A percentile compares a stretch with the other conserved stretches of the same genome.
Evolutionary conservation across 768 basidiomycete species (phyloP).

Genomic region (Trametes sanguinea): DNA sequence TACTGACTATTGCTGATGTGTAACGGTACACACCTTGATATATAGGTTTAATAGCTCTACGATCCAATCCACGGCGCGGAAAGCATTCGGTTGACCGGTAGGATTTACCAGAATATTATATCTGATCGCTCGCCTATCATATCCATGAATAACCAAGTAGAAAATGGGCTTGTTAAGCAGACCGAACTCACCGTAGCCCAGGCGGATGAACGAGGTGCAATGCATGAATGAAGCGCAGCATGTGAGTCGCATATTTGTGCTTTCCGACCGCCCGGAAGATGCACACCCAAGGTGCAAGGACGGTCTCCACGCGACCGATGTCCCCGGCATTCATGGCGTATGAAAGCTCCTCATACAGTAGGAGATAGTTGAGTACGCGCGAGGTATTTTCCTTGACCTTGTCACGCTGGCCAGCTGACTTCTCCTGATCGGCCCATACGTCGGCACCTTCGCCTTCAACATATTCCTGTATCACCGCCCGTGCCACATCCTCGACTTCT

Average conservation of each 20-base stretch:
- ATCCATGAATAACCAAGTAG: neutral
- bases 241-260: slow-evolving; percentile 32
- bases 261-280: slow-evolving; percentile 36
- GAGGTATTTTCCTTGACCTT: slow-evolving; percentile 37
- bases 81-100: slow-evolving; percentile 34
- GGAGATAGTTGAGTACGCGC: slow-evolving; percentile 35
- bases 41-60: slow-evolving; percentile 46
- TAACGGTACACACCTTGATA: slow-evolving; percentile 40
- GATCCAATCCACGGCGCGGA: slow-evolving; percentile 41
- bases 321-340: slow-evolving; percentile 35
- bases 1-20: neutral
- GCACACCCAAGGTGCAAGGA: slow-evolving; percentile 32
- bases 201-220: slow-evolving; percentile 27
- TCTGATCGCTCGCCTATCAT: slow-evolving; percentile 22
- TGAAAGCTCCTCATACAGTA: slow-evolving; percentile 44
- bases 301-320: slow-evolving; percentile 36
- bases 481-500: slow-evolving; percentile 28
- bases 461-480: slow-evolving; percentile 11
- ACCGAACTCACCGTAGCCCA: slow-evolving; percentile 11
- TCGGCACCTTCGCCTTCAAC: slow-evolving; percentile 19
- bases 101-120: slow-evolving; percentile 38
- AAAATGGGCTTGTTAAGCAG: no score
- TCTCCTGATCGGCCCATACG: neutral
- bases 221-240: slow-evolving; percentile 29
- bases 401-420: slow-evolving; percentile 28